phyloP scores from a whole-genome alignment of 2,329 filamentous ascomycete species.

The Aspergillus costaricaensis region DNA sequence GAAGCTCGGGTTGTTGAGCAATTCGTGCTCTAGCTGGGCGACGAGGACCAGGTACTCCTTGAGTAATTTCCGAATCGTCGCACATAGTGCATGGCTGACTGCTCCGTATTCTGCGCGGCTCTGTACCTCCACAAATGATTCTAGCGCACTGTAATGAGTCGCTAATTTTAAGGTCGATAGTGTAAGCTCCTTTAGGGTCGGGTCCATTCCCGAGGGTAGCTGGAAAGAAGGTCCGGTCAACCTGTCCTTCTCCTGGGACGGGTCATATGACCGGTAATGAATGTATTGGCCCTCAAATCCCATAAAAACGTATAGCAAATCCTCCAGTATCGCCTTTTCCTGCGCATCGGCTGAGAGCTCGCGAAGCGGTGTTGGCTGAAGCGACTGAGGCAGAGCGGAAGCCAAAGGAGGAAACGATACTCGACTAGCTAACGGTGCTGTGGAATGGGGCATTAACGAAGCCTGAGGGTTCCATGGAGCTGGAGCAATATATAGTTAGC shows the following conservation, averaged over 20 bases:
- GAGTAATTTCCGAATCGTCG: slow-evolving; percentile 85
- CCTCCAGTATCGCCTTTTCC: slow-evolving; percentile 84
- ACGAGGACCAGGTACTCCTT: slow-evolving; percentile 94
- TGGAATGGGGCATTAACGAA: slow-evolving; percentile 68
- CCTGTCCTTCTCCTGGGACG: slow-evolving; percentile 80
- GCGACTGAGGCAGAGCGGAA: slow-evolving; percentile 66
- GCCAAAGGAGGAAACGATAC: slow-evolving; percentile 63
- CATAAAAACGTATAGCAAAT: slow-evolving; percentile 94
- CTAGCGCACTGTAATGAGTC: slow-evolving; percentile 86
- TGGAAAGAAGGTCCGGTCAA: slow-evolving; percentile 79
- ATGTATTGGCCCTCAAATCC: slow-evolving; percentile 98
- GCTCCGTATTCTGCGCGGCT: slow-evolving; percentile 90
- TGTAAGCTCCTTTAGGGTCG: slow-evolving; percentile 84
- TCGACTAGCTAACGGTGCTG: slow-evolving; percentile 71
- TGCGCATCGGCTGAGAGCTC: slow-evolving; percentile 77
- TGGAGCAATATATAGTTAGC: slow-evolving; percentile 26
- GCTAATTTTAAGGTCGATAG: slow-evolving; percentile 90
- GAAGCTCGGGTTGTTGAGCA: slow-evolving; percentile 83
- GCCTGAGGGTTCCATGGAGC: slow-evolving; percentile 77
- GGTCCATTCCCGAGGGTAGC: slow-evolving; percentile 80
- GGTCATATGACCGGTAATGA: slow-evolving; percentile 80
- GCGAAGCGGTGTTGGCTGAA: slow-evolving; percentile 68
- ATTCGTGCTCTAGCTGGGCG: slow-evolving; percentile 89
- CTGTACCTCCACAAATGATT: slow-evolving; percentile 91
- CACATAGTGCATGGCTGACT: slow-evolving; percentile 93